Evolutionary conservation across 1,139 yeast genomes (phyloP).

Genomic region (Lodderomyces theae): DNA sequence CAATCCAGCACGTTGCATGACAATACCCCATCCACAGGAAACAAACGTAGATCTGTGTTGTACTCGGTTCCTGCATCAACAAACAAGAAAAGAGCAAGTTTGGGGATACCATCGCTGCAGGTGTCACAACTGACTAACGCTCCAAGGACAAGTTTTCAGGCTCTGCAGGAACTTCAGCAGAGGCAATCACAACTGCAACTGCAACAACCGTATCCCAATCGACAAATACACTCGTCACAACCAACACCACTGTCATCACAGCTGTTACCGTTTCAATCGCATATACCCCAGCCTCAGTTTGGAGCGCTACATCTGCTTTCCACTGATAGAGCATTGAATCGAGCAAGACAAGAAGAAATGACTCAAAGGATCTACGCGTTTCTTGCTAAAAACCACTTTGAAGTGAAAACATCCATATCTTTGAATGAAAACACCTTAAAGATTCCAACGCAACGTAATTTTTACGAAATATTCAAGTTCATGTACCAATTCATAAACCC

Average conservation of each 20-base stretch:
- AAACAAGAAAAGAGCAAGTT: constrained; percentile 33
- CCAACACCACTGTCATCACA: constrained; percentile 8
- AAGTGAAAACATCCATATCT: constrained; percentile 69
- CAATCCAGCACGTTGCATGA: constrained; percentile 4
- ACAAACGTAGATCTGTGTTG: constrained; percentile 32
- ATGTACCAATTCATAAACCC: constrained; percentile 78
- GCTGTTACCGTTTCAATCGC: constrained; percentile 2
- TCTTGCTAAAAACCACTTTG: constrained; percentile 62
- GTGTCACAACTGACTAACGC: constrained; percentile 14
- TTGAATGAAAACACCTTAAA: constrained; percentile 62
- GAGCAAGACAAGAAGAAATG: constrained; percentile 58
- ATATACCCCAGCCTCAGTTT: constrained; percentile 11
- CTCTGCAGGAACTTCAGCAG: constrained; percentile 13
- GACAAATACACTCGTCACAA: constrained; percentile 2
- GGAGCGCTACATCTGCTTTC: constrained; percentile 10
- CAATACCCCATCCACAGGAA: constrained; percentile 9
- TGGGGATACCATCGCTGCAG: constrained; percentile 14
- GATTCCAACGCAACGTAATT: constrained; percentile 87
- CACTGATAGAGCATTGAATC: constrained; percentile 45
- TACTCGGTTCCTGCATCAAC: constrained; percentile 41
- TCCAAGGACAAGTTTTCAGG: constrained; percentile 15
- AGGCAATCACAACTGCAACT: constrained; percentile 8
- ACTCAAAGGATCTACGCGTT: constrained; percentile 70
- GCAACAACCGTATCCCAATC: constrained; percentile 4
- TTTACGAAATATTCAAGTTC: constrained; percentile 75